Base-by-base conservation (phyloP, 2,329 filamentous ascomycete genomes). In the Lasiodiplodia hormozganensis region DNA sequence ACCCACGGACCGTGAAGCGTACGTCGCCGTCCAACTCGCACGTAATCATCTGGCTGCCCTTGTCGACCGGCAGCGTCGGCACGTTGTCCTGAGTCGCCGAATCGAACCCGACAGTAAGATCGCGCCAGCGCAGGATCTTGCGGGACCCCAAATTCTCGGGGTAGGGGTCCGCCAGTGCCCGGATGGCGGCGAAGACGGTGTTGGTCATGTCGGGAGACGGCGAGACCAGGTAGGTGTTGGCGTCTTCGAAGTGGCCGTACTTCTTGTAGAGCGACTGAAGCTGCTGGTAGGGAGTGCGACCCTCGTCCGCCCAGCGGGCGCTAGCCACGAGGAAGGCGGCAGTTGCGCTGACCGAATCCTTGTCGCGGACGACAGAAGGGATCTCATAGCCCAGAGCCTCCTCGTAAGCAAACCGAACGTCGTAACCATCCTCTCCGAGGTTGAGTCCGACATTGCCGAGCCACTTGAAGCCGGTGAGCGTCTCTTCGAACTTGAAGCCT, bases 341-440 rank as follows among this genome's bases (percentile, higher is more conserved):
- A 3, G 88, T 86, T 2, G 88, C 87, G 6, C 86, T 84, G 68
- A 90, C 85, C 3, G 87, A 88, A 74, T 90, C 88, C 73, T 90
- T 90, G 76, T 90, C 88, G 71, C 87, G 85, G 49, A 87, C 87
- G 1, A 89, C 85, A 8, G 82, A 78, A 0, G 88, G 83, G 67
- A 90, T 88, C 88, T 90, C 90, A 76, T 89, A 90, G 1, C 88
- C 88, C 25, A 90, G 83, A 8, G 88, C 88, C 77, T 90, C 88
- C 76, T 90, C 88, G 71, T 87, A 90, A 1, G 87, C 88, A 73
- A 85, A 90, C 0, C 83, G 79, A 0, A 86, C 83, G 25, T 83
- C 79, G 71, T 85, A 86, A 28, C 85, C 86, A 67, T 79, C 73
- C 2, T 75, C 72, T 67, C 84, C 68, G 2, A 89, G 81, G n/a